Percentiles rank a stretch among this genome's conserved stretches.
Conservation (phyloP, 1,139 yeast genomes). For the Yamadazyma dushanensis region DNA sequence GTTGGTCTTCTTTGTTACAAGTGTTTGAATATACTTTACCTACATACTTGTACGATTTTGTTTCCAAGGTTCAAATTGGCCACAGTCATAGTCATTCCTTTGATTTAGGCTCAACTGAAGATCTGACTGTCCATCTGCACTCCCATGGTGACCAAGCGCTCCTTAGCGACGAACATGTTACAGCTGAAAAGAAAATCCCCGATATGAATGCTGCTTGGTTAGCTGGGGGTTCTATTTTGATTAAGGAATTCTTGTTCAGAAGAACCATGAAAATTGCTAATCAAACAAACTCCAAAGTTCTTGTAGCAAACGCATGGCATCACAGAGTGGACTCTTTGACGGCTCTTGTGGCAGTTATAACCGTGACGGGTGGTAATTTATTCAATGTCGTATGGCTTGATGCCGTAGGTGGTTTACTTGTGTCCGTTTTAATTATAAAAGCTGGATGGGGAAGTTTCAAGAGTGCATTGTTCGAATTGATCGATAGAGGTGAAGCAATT, state of each 20-base stretch:
- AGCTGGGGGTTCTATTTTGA: constrained; percentile 81
- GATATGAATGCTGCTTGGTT: constrained; percentile 94
- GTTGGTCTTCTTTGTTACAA: constrained; percentile 79
- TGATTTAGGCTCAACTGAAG: constrained; percentile 7
- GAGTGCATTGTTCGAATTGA: constrained; percentile 69
- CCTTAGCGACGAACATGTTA: constrained; percentile 8
- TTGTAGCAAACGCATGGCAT: constrained; percentile 98
- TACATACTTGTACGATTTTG: constrained; percentile 41
- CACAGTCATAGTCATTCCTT: constrained; percentile 53
- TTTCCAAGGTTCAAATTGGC: constrained; percentile 47
- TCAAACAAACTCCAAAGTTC: constrained; percentile 77
- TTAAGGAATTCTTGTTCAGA: constrained; percentile 83
- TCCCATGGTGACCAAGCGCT: constrained; percentile 17
- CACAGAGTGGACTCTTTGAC: constrained; percentile 95
- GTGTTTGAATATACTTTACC: constrained; percentile 71
- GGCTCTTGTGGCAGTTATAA: constrained; percentile 83
- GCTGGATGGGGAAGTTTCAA: constrained; percentile 82
- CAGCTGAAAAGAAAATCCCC: constrained; percentile 37
- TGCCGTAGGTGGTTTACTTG: constrained; percentile 86
- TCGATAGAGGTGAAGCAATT: constrained; percentile 54
- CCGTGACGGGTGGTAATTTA: constrained; percentile 83
- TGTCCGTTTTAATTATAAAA: constrained; percentile 73
- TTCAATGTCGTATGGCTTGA: constrained; percentile 82
- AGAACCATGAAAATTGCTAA: constrained; percentile 81
- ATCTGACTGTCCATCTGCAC: constrained; percentile 30